Conservation (phyloP, 2,329 filamentous ascomycete genomes). For the Cordyceps cicadae region DNA sequence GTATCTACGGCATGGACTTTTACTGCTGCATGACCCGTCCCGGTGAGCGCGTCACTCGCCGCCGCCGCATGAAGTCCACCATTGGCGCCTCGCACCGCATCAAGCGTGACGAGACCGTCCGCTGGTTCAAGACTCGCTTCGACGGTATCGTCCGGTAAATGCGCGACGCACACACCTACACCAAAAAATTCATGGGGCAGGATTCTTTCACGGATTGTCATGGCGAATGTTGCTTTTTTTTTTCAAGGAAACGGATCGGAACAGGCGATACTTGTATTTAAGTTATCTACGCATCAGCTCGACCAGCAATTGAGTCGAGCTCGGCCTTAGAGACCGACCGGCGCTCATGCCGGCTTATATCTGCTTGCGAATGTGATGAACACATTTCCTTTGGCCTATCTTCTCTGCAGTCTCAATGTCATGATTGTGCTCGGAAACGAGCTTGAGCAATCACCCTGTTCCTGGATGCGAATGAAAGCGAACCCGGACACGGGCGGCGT, state of each 20-base stretch:
- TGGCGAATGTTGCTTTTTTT: constrained; percentile 28
- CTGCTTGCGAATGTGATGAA: constrained; percentile 30
- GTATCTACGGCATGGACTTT: constrained; percentile 99
- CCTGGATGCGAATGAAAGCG: neutral
- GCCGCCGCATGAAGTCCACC: constrained; percentile 77
- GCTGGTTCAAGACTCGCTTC: constrained; percentile 89
- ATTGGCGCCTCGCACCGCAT: constrained; percentile 89
- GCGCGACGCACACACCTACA: constrained; percentile 15
- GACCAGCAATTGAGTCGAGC: constrained; percentile 51
- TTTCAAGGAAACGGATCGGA: constrained; percentile 21
- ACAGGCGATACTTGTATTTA: constrained; percentile 32
- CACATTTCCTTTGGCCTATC: constrained; percentile 15
- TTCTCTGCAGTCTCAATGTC: neutral
- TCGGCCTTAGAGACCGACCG: constrained; percentile 69
- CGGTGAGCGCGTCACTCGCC: constrained; percentile 94
- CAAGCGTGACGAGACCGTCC: constrained; percentile 89
- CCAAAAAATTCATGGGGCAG: constrained; percentile 15
- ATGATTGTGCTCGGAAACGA: constrained; percentile 9
- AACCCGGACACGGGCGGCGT: too few species aligned
- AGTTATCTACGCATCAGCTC: constrained; percentile 40
- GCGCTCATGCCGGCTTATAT: constrained; percentile 52
- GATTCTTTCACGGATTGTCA: constrained; percentile 31
- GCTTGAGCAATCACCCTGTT: neutral
- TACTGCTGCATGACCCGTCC: constrained; percentile 99
- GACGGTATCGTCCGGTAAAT: constrained; percentile 97